Percentiles rank a stretch among this genome's conserved stretches.
Evolutionary conservation across 1,139 yeast genomes (phyloP).

Genomic region (Suhomyces maxii): DNA sequence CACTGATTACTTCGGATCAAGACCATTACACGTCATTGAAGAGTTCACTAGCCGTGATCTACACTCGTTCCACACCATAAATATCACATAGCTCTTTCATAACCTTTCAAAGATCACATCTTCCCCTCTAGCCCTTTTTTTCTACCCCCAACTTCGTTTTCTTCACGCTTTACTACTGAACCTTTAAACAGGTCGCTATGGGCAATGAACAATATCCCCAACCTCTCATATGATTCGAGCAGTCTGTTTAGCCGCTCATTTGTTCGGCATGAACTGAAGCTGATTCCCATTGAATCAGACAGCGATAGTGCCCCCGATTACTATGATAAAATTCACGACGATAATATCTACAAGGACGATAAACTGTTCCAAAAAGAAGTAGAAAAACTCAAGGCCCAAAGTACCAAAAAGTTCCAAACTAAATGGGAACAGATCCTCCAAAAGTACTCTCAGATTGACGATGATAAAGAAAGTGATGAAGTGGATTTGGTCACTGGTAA

Average conservation of each 20-base stretch:
- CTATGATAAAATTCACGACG: constrained; percentile 2
- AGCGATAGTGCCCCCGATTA: constrained; percentile 1
- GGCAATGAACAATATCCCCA: constrained; percentile 13
- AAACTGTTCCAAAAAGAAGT: constrained; percentile 26
- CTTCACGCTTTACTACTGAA: background rate
- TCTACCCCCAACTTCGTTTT: too few relatives aligned
- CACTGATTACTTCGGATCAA: too few relatives aligned
- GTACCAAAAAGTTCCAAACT: constrained; percentile 32
- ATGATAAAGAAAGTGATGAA: constrained; percentile 59
- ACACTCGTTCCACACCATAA: too few relatives aligned
- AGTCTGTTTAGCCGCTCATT: background rate
- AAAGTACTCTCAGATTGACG: constrained; percentile 53
- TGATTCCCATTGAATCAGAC: constrained; percentile 4
- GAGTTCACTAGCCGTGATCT: too few relatives aligned
- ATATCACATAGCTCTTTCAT: too few relatives aligned
- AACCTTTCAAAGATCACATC: too few relatives aligned
- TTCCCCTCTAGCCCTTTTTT: too few relatives aligned
- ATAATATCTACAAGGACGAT: constrained; percentile 4
- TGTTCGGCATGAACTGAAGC: background rate
- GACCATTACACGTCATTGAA: too few relatives aligned
- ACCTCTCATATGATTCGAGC: constrained; percentile 13
- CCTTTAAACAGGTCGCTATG: background rate
- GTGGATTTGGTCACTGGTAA: constrained; percentile 63
- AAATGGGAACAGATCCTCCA: constrained; percentile 58
- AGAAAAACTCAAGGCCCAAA: constrained; percentile 26